Percentiles rank a stretch among this genome's conserved stretches.
phyloP scores from a whole-genome alignment of 352 stramenopile species.

The Peronospora farinosa region DNA sequence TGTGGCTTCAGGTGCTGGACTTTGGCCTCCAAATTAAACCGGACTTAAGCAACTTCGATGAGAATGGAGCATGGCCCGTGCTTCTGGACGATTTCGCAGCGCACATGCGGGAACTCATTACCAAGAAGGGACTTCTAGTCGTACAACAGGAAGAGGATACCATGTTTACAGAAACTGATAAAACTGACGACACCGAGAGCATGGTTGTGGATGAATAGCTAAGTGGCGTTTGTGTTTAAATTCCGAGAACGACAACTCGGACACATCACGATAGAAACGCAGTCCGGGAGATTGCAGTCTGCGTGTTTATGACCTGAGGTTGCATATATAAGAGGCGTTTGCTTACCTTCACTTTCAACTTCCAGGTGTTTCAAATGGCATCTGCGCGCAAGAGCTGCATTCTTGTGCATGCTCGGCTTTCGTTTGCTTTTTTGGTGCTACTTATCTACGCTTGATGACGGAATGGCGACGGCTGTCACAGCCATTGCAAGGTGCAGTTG shows the following conservation, averaged over 20 bases:
- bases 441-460: conserved; percentile 25
- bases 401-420: no score
- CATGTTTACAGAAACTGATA: conserved; percentile 17
- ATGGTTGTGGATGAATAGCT: conserved; percentile 52
- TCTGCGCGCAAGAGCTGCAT: no score
- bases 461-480: conserved; percentile 19
- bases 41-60: conserved; percentile 81
- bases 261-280: not conserved
- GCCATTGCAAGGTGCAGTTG: conserved; percentile 19
- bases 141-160: conserved; percentile 41
- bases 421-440: not conserved
- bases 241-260: not conserved
- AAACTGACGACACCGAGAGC: conserved; percentile 33
- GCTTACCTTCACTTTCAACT: conserved; percentile 5
- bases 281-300: not conserved
- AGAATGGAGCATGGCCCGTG: conserved; percentile 83
- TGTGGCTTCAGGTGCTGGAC: conserved; percentile 83
- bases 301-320: not conserved
- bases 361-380: no score
- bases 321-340: not conserved
- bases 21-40: conserved; percentile 67
- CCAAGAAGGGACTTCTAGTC: conserved; percentile 28
- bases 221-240: not conserved
- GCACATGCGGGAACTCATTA: conserved; percentile 56
- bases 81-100: conserved; percentile 80